Evolutionary conservation across 768 basidiomycete species (phyloP), one percentile per base, ranked within the genome.

Genomic region (Ephemerocybe angulata): DNA sequence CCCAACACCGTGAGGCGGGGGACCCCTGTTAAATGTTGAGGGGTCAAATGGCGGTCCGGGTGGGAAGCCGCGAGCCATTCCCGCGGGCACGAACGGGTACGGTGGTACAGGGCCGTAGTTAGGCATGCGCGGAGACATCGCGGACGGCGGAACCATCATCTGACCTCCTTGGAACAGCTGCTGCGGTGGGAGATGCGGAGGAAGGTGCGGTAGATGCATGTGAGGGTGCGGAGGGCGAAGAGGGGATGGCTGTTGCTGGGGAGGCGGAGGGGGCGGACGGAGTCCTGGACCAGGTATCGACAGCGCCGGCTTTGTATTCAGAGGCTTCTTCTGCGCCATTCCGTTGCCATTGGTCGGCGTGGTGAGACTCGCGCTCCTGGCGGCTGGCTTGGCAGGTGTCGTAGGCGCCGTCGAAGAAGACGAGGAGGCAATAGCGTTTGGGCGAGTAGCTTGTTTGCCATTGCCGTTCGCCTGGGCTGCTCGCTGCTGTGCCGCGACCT

Each of bases 261-360:
- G 58, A 29, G 72, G 76, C 54, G 72, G 66, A 53, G 65, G 63
- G 38, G 63, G 57, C 53, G 13, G 60, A 46, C 38, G 59, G 53
- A 29, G 53, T 55, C 53, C 54, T 48, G 30, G 48, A 42, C 53
- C 53, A 49, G 48, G 28, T 15, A 47, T 67, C 58, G 50, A 66
- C 58, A 28, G 65, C 52, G 69, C 55, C 56, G 75, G 67, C 67
- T 86, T 60, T 64, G 72, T 80, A 63, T 77, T 71, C n/a, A n/a
- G n/a, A 53, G 78, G 80, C 76, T 87, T 89, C 79, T 88, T 89
- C 40, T 74, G 69, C 43, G 77, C 65, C 15, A 70, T 66, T 21
- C 77, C 74, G 58, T 77, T 80, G 35, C 71, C 74, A 33, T 49
- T 60, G 13, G 33, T 62, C 67, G 38, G 53, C 64, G 43, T 75